These are phyloP conservation scores for Capsicum pubescens DNA, from an alignment of 257 asterid species.

Conservation along the genomic window DNA sequence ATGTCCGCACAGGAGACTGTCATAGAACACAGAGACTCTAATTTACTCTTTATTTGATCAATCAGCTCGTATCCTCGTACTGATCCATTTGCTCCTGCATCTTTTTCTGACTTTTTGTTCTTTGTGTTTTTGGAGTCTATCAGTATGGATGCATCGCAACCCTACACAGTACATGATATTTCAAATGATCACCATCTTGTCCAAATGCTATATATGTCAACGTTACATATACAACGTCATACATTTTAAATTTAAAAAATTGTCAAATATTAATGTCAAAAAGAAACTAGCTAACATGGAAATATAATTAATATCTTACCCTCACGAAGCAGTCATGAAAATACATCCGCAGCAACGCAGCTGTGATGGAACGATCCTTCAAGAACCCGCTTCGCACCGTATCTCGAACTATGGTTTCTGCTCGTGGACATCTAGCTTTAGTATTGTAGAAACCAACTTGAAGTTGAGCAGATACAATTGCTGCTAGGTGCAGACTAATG, in stretches of 20 bases:
- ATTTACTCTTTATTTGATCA: conserved; percentile 57
- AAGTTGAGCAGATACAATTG: conserved; percentile 50
- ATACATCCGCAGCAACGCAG: conserved; percentile 83
- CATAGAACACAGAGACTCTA: conserved; percentile 58
- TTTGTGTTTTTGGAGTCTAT: conserved; percentile 39
- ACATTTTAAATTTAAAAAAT: background rate
- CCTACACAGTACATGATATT: conserved; percentile 22
- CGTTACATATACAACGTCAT: background rate
- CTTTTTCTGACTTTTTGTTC: conserved; percentile 37
- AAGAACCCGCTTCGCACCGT: conserved; percentile 51
- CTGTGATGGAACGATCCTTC: conserved; percentile 61
- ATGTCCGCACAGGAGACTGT: conserved; percentile 81
- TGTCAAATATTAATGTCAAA: background rate
- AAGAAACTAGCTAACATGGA: background rate
- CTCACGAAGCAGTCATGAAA: conserved; percentile 84
- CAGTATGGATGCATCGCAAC: conserved; percentile 49
- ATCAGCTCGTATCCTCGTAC: conserved; percentile 61
- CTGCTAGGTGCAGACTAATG: conserved; percentile 36
- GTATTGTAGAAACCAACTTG: conserved; percentile 62
- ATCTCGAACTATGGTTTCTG: conserved; percentile 57
- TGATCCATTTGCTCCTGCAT: conserved; percentile 39
- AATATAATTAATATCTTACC: conserved; percentile 39
- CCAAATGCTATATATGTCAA: background rate
- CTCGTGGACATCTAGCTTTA: conserved; percentile 49
- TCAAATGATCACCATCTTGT: background rate